phyloP scores from a whole-genome alignment of 2,329 filamentous ascomycete genomes.

The Ophiocordyceps unilateralis region DNA sequence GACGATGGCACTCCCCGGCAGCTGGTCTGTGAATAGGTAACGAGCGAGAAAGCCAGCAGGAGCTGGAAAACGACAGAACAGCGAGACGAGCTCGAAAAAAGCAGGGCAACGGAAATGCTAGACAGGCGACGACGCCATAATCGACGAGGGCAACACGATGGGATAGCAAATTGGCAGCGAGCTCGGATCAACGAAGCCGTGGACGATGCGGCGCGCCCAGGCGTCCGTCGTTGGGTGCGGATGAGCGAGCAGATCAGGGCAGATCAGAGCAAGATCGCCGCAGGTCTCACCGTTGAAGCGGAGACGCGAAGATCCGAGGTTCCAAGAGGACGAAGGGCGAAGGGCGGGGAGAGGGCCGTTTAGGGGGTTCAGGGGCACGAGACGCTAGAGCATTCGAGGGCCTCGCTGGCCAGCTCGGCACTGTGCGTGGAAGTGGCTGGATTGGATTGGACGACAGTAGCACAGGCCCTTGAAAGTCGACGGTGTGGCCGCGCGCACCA shows the following conservation, averaged over 20 bases:
- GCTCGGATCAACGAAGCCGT: neutral
- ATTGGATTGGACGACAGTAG: too few relatives aligned
- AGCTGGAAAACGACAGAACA: conserved; percentile 9
- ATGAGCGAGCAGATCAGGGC: conserved; percentile 3
- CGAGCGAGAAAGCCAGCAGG: conserved; percentile 7
- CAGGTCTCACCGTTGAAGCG: conserved; percentile 5
- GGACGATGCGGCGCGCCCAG: neutral
- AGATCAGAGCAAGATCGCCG: conserved; percentile 2
- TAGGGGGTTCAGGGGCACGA: conserved; percentile 1
- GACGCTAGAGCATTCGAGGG: conserved; percentile 1
- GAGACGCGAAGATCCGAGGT: conserved; percentile 1
- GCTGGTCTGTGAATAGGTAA: neutral
- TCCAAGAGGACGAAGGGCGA: neutral
- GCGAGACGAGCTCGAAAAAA: conserved; percentile 8
- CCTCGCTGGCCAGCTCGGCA: too few relatives aligned
- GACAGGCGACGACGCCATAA: neutral
- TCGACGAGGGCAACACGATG: too few relatives aligned
- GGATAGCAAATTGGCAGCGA: neutral
- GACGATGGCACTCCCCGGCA: too few relatives aligned
- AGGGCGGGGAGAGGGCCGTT: neutral
- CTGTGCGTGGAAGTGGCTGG: too few relatives aligned
- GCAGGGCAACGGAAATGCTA: neutral
- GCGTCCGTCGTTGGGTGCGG: neutral
- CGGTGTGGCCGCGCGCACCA: too few relatives aligned
- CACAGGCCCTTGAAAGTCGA: neutral